Evolutionary conservation across 2,329 filamentous ascomycete genomes (phyloP).

Genomic region (Venturia carpophila): DNA sequence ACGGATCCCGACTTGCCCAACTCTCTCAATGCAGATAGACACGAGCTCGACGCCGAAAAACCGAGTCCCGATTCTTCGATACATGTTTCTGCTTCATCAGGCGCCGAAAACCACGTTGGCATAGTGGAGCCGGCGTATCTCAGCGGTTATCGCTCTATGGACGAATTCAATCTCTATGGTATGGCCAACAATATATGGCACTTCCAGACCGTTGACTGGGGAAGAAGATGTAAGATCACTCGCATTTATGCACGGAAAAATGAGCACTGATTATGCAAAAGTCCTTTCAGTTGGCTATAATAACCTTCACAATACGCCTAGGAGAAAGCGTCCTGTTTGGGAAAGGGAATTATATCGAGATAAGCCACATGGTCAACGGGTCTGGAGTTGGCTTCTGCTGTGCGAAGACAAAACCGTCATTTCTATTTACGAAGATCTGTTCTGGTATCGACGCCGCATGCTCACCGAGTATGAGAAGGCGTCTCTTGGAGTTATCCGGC

Average conservation of each 20-base stretch:
- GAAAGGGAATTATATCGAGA: slow-evolving; percentile 25
- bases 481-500: slow-evolving; percentile 44
- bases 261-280: slow-evolving; percentile 26
- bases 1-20: background rate
- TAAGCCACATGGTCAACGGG: slow-evolving; percentile 43
- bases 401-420: slow-evolving; percentile 63
- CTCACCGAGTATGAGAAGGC: slow-evolving; percentile 36
- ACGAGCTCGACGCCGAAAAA: background rate
- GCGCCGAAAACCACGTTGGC: slow-evolving; percentile 14
- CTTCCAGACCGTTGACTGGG: slow-evolving; percentile 65
- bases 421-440: slow-evolving; percentile 57
- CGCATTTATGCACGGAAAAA: background rate
- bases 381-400: slow-evolving; percentile 66
- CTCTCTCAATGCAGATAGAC: background rate
- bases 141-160: slow-evolving; percentile 29
- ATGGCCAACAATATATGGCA: slow-evolving; percentile 66
- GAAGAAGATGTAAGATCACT: slow-evolving; percentile 47
- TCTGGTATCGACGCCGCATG: slow-evolving; percentile 32
- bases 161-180: slow-evolving; percentile 45
- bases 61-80: slow-evolving; percentile 8
- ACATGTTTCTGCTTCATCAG: background rate
- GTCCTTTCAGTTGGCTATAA: slow-evolving; percentile 67
- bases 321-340: slow-evolving; percentile 22
- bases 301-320: slow-evolving; percentile 42
- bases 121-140: slow-evolving; percentile 29